Conservation (phyloP, 441 rosid species). For the Pelargonium cotyledonis region DNA sequence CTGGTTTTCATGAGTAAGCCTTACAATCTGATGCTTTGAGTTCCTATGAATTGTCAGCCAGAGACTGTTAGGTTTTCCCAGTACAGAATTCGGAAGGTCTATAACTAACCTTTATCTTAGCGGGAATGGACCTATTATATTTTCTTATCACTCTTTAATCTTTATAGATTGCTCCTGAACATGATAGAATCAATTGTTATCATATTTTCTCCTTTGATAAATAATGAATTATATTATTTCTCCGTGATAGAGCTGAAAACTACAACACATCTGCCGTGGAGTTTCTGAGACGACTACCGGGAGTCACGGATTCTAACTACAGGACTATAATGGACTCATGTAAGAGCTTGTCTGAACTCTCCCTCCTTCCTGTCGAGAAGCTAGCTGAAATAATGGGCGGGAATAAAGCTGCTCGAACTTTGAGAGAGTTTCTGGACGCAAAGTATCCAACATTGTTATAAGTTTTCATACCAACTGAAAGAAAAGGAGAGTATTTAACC, state of each 20-base stretch:
- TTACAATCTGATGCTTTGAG: neutral
- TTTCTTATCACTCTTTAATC: no score
- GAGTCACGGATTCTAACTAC: constrained; percentile 80
- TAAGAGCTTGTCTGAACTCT: constrained; percentile 73
- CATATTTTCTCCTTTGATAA: neutral
- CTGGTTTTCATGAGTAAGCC: neutral
- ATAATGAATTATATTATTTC: neutral
- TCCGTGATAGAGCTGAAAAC: constrained; percentile 71
- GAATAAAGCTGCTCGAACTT: constrained; percentile 72
- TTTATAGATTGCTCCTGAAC: neutral
- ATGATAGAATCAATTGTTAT: neutral
- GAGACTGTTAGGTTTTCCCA: neutral
- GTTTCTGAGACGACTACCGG: constrained; percentile 92
- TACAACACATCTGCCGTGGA: constrained; percentile 89
- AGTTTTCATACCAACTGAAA: neutral
- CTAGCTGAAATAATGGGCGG: constrained; percentile 84
- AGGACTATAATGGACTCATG: constrained; percentile 85
- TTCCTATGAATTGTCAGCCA: neutral
- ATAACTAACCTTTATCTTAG: no score
- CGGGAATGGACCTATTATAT: no score
- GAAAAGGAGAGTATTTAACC: no score
- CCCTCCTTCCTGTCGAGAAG: constrained; percentile 56
- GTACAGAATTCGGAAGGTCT: no score
- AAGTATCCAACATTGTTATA: constrained; percentile 84
- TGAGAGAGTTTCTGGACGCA: constrained; percentile 81